Conservation (phyloP, 441 rosid genomes). For the Metrosideros polymorpha region DNA sequence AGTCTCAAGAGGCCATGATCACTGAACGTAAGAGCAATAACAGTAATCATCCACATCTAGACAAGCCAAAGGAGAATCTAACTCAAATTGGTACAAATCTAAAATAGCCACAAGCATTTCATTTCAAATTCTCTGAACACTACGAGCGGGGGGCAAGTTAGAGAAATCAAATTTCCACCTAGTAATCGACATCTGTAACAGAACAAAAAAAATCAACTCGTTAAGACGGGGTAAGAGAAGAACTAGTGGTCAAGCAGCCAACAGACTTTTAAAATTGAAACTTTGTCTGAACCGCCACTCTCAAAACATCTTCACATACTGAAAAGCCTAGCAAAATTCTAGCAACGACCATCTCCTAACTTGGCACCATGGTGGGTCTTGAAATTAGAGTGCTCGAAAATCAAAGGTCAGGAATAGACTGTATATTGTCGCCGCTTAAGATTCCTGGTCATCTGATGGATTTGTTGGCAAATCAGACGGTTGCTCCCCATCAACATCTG, state of each 20-base stretch:
- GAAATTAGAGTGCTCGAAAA: background rate
- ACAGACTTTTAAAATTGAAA: background rate
- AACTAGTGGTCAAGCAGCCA: background rate
- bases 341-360: background rate
- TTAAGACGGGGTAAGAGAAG: background rate
- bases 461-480: slow-evolving; percentile 18
- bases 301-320: background rate
- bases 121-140: background rate
- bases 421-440: background rate
- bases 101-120: background rate
- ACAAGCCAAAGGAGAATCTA: background rate
- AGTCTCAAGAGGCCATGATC: background rate
- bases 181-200: background rate
- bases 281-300: background rate
- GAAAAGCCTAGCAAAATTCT: background rate
- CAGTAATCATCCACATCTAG: background rate
- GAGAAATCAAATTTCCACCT: background rate
- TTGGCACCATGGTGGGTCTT: background rate
- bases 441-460: slow-evolving; percentile 18
- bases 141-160: background rate
- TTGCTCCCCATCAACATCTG: slow-evolving; percentile 22
- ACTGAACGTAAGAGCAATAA: background rate
- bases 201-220: background rate
- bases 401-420: background rate
- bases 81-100: background rate